These are phyloP conservation scores for Lipomyces oligophaga DNA, from an alignment of 805 yeast species.

Conservation along the genomic window DNA sequence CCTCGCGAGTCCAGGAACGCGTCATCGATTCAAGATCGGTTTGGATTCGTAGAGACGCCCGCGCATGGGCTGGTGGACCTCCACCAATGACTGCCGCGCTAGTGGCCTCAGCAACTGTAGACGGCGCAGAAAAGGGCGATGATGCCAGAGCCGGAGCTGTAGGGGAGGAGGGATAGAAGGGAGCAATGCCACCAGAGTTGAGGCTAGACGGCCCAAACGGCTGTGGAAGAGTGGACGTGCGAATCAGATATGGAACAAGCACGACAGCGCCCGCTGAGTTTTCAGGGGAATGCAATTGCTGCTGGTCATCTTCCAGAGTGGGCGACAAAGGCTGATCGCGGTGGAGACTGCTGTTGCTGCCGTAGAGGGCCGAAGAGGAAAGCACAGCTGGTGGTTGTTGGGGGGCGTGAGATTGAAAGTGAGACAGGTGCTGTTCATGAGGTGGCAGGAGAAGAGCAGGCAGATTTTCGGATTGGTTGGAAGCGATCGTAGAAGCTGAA, in stretches of 20 bases:
- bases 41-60: constrained; percentile 35
- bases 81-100: no score
- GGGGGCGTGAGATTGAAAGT: no score
- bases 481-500: neutral
- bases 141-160: no score
- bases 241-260: constrained; percentile 14
- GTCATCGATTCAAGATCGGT: constrained; percentile 40
- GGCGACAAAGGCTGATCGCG: neutral
- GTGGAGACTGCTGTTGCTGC: no score
- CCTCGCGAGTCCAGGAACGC: constrained; percentile 48
- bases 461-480: neutral
- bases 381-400: no score
- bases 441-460: no score
- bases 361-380: no score
- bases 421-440: no score
- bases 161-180: neutral
- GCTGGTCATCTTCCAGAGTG: neutral
- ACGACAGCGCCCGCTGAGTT: constrained; percentile 1
- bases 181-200: no score
- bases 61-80: constrained; percentile 10
- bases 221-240: constrained; percentile 17
- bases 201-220: no score
- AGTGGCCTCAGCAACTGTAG: no score
- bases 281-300: neutral
- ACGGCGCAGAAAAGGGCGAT: no score